Base-by-base conservation (phyloP, 306 rosid genomes). In the Lagenaria siceraria region DNA sequence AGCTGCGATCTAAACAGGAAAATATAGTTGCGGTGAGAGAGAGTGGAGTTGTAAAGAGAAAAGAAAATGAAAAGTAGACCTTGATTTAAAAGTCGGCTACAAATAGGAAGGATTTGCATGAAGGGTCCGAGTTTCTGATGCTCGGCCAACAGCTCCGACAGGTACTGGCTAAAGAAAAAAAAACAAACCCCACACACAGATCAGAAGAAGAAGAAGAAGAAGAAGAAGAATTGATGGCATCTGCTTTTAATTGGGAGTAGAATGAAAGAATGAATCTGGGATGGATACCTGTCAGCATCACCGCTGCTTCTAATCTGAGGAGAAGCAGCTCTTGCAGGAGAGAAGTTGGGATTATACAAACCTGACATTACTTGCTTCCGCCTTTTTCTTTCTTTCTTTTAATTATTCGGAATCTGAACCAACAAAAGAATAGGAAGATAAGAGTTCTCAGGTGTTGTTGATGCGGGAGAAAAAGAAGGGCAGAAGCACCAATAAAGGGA, bases 291-390 rank as follows among this genome's bases (percentile, higher is more conserved):
- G 87, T 93, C 98, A 62, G 88, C 92, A 64, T 93, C 98, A 29
- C 88, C 77, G 79, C 79, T 81, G 86, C 83, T 82, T 83, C 98
- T 88, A 89, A 93, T 93, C 89, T 93, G 98, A 24, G 98, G 97
- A 78, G 98, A 93, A 85, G 85, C 98, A 59, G 97, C 98, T 89
- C 98, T 93, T 61, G 93, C 98, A 38, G 91, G 98, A 48, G 98
- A 93, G 89, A 91, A 93, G 89, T 93, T 93, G 80, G 93, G 89
- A 85, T 91, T 93, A 80, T 93, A 93, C 96, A 93, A 88, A 73
- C 98, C 98, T 84, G 97, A 93, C 98, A 93, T 93, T 48, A 48
- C 43, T 51, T 29, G 22, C 27, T 72, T 27, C 21, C 13, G 81
- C 24, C 42, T 10, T 2, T 29, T 48, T 17, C 54, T 17, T 29